Conservation (phyloP, 169 alveolate species). For the Cryptosporidium parvum region DNA sequence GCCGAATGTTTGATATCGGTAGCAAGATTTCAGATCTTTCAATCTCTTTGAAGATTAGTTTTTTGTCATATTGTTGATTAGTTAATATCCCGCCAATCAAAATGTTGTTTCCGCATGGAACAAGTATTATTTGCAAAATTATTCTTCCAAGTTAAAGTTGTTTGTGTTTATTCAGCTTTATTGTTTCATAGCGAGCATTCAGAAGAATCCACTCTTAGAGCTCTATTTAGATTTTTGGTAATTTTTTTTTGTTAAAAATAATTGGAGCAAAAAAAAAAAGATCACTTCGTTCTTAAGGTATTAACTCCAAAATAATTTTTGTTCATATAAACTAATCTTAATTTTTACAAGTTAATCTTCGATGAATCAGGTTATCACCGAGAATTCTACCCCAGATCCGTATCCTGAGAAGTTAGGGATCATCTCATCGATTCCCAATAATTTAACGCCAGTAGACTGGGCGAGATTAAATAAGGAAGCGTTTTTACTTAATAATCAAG, state of each 20-base stretch:
- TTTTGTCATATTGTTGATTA: too few relatives aligned
- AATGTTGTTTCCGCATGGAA: neutral
- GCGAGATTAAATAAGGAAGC: conserved; percentile 58
- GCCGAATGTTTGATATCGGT: neutral
- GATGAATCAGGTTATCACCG: neutral
- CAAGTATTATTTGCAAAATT: neutral
- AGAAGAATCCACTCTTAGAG: neutral
- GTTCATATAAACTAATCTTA: too few relatives aligned
- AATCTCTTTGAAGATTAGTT: neutral
- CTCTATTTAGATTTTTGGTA: neutral
- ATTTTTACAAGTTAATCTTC: neutral
- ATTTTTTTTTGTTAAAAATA: too few relatives aligned
- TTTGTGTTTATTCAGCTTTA: too few relatives aligned
- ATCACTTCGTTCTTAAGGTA: neutral
- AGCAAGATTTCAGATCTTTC: too few relatives aligned
- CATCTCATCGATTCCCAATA: conserved; percentile 3
- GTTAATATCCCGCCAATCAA: neutral
- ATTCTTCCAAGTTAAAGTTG: neutral
- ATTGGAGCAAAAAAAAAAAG: too few relatives aligned
- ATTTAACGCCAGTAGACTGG: conserved; percentile 37
- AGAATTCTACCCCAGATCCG: conserved; percentile 3
- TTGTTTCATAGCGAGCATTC: neutral
- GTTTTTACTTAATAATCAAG: conserved; percentile 33
- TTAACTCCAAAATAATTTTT: neutral
- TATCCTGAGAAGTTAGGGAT: conserved; percentile 22